A percentile compares a stretch with the other conserved stretches of the same genome.
Evolutionary conservation across 352 stramenopile species (phyloP).

Genomic region (Globisporangium lucens): DNA sequence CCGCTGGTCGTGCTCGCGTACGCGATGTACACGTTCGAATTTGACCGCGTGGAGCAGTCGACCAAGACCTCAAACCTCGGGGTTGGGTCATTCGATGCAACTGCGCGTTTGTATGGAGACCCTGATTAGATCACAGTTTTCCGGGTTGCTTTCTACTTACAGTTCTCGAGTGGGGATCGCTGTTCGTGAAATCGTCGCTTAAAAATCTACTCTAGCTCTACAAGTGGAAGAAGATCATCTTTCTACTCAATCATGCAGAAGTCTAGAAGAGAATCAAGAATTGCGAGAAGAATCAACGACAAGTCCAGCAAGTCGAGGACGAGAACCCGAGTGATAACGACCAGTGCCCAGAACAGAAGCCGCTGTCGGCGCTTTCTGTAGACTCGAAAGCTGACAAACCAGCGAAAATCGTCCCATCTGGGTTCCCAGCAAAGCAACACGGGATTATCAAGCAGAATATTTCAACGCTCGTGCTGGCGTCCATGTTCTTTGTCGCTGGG

Average conservation of each 20-base stretch:
- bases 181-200: slow-evolving; percentile 30
- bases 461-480: not conserved
- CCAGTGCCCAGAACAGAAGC: too few relatives aligned
- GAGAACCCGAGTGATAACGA: too few relatives aligned
- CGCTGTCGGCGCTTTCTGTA: too few relatives aligned
- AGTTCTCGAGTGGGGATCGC: slow-evolving; percentile 16
- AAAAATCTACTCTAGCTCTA: slow-evolving; percentile 31
- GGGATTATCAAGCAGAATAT: not conserved
- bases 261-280: too few relatives aligned
- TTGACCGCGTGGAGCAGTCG: slow-evolving; percentile 18
- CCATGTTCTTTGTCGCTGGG: slow-evolving; percentile 9
- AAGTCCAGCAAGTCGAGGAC: too few relatives aligned
- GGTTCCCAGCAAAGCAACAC: not conserved
- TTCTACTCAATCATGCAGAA: too few relatives aligned
- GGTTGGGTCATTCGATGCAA: slow-evolving; percentile 16
- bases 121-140: slow-evolving; percentile 22
- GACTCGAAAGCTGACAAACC: too few relatives aligned
- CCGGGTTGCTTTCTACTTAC: slow-evolving; percentile 18
- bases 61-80: not conserved
- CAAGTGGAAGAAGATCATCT: slow-evolving; percentile 42
- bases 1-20: slow-evolving; percentile 25
- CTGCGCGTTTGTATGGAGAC: slow-evolving; percentile 23
- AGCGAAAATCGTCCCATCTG: not conserved
- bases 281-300: too few relatives aligned
- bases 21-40: slow-evolving; percentile 21